phyloP scores from a whole-genome alignment of 2,329 filamentous ascomycete genomes.

The Teratosphaeria zuluensis region DNA sequence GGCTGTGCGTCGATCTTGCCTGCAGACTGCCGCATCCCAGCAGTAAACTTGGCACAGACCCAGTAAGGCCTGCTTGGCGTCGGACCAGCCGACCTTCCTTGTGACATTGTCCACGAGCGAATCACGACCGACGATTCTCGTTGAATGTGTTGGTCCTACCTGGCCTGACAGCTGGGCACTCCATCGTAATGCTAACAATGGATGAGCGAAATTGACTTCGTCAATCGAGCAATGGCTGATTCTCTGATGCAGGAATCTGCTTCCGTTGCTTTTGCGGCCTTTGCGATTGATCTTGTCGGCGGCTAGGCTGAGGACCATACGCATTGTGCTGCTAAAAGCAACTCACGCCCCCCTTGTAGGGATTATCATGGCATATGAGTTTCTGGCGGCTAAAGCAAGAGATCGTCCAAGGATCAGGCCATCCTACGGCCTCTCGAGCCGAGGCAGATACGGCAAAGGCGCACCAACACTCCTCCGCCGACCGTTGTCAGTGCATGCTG shows the following conservation, averaged over 20 bases:
- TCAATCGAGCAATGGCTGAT: not conserved
- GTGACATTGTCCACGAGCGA: not conserved
- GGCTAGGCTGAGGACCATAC: slow-evolving; percentile 51
- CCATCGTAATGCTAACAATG: not conserved
- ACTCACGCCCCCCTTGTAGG: slow-evolving; percentile 59
- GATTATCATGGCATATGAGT: slow-evolving; percentile 60
- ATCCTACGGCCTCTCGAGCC: slow-evolving; percentile 13
- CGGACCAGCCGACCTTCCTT: not conserved
- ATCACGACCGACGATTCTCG: not conserved
- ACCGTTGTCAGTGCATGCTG: slow-evolving; percentile 2
- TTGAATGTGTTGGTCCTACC: not conserved
- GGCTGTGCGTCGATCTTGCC: not conserved
- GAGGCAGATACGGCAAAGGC: slow-evolving; percentile 19
- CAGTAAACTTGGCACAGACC: not conserved
- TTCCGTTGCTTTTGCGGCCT: slow-evolving; percentile 64
- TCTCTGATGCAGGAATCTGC: slow-evolving; percentile 47
- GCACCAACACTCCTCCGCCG: slow-evolving; percentile 2
- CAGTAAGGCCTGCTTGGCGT: not conserved
- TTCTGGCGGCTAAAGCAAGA: slow-evolving; percentile 20
- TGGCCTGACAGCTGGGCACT: not conserved
- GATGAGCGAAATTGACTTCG: not conserved
- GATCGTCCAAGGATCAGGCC: slow-evolving; percentile 4
- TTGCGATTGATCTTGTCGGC: slow-evolving; percentile 59
- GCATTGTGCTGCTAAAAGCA: slow-evolving; percentile 49
- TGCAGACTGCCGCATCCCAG: not conserved